Base-by-base conservation (phyloP, 225 moss, liverwort and hornwort genomes). In the Sphagnum contortum region DNA sequence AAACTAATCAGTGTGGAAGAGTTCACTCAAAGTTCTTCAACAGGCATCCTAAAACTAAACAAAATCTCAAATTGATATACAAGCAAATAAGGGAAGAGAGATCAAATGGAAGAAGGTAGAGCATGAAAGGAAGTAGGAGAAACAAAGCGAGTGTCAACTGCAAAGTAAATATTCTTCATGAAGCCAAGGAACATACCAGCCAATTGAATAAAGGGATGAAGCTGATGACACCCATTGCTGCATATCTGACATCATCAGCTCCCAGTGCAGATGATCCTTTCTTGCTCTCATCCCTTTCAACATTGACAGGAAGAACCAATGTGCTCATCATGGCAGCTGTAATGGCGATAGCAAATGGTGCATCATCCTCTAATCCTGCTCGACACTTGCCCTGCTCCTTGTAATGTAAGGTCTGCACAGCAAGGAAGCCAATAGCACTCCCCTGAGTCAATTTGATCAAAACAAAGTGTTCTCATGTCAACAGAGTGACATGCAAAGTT, bases 141-240 rank as follows among this genome's bases (percentile, higher is more conserved):
- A 29, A 29, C 29, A 29, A 29, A 29, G 29, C 29, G 1, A 29
- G 29, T 29, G 29, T 29, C 29, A 29, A 29, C 29, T 29, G 29
- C 29, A 29, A 29, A 29, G 29, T 29, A 29, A 29, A 29, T 29
- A 29, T 0, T 29, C 29, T 29, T 29, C 29, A 29, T 29, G 29
- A 29, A 29, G 29, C 29, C 29, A 29, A 60, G 70, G 65, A 45
- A 72, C 65, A 64, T 70, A 93, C 93, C 93, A 98, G 86, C 98
- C 98, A 98, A 70, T 98, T 98, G 69, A 98, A 98, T 11, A 98
- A 80, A 45, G 98, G 98, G 73, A 98, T 86, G 74, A 98, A 98
- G 81, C 98, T 93, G 11, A 98, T 98, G 45, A 98, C 91, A 58
- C 92, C 90, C 98, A 91, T 91, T 6, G 91, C 98, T 73, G 90